A percentile compares a stretch with the other conserved stretches of the same genome.
Conservation (phyloP, 345 rosid genomes). For the Citrus inodora region DNA sequence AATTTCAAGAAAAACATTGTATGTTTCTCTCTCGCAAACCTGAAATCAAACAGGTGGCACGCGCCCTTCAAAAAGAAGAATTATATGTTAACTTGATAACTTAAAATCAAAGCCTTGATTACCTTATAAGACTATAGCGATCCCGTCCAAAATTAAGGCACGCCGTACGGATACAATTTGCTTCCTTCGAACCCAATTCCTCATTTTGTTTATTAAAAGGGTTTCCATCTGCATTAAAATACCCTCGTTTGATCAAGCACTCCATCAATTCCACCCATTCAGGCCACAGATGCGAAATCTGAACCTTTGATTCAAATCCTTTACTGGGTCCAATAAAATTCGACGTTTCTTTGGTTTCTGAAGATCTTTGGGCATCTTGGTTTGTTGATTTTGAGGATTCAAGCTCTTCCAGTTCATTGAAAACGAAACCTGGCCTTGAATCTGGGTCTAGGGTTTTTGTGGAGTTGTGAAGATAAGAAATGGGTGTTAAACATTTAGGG, state of each 20-base stretch:
- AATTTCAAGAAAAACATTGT: neutral
- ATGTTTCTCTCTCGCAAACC: neutral
- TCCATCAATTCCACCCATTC: conserved; percentile 80
- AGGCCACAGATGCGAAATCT: conserved; percentile 71
- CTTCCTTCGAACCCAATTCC: conserved; percentile 46
- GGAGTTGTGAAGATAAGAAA: conserved; percentile 29
- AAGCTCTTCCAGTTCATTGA: conserved; percentile 23
- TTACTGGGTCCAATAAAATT: neutral
- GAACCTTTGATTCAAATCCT: conserved; percentile 19
- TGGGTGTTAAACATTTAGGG: conserved; percentile 12
- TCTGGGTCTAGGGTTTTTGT: conserved; percentile 19
- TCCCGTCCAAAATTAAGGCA: conserved; percentile 83
- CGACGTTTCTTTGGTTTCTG: neutral
- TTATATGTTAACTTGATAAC: neutral
- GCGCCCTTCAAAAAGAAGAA: conserved; percentile 3
- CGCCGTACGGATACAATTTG: conserved; percentile 65
- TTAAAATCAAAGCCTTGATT: conserved; percentile 2
- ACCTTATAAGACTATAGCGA: conserved; percentile 63
- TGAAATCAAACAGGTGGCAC: conserved; percentile 29
- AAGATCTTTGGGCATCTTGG: conserved; percentile 8
- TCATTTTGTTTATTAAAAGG: conserved; percentile 26
- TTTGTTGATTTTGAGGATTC: conserved; percentile 22
- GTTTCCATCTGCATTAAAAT: conserved; percentile 44
- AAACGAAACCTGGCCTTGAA: conserved; percentile 18
- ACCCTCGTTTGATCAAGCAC: conserved; percentile 49